Conservation (phyloP, 257 asterid genomes). For the Ehretia macrophylla region DNA sequence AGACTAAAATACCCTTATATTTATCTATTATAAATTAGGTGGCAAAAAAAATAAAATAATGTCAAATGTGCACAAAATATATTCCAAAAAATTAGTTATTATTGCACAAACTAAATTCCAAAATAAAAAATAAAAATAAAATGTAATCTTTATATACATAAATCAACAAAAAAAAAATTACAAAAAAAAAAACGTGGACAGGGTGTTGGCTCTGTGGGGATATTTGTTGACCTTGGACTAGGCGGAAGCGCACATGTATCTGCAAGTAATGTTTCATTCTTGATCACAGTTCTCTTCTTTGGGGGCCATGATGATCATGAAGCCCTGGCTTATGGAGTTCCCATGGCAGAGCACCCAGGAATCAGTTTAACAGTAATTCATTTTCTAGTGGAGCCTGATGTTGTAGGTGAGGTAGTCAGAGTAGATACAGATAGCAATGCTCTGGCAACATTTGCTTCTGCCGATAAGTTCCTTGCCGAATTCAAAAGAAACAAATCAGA, state of each 20-base stretch:
- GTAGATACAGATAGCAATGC: conserved; percentile 14
- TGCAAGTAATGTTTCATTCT: conserved; percentile 39
- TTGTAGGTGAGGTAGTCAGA: conserved; percentile 15
- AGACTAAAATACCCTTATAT: too few relatives aligned
- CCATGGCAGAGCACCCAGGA: conserved; percentile 62
- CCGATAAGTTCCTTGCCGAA: conserved; percentile 18
- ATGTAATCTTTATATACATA: too few relatives aligned
- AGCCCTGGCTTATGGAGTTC: conserved; percentile 47
- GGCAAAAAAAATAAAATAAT: too few relatives aligned
- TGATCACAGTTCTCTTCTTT: conserved; percentile 39
- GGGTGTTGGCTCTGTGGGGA: conserved; percentile 52
- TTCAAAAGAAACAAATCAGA: conserved; percentile 6
- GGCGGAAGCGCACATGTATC: conserved; percentile 50
- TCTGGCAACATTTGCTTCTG: not conserved
- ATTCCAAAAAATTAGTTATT: too few relatives aligned
- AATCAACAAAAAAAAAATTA: too few relatives aligned
- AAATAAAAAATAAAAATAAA: too few relatives aligned
- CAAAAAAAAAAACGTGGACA: too few relatives aligned
- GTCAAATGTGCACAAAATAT: too few relatives aligned
- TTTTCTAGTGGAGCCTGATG: conserved; percentile 22
- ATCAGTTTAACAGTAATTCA: conserved; percentile 32
- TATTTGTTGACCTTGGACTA: conserved; percentile 57
- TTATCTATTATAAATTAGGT: too few relatives aligned
- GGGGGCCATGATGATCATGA: conserved; percentile 57
- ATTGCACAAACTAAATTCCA: too few relatives aligned